Evolutionary conservation across 2,329 filamentous ascomycete species (phyloP).

Genomic region (Ascochyta viciae-villosae): DNA sequence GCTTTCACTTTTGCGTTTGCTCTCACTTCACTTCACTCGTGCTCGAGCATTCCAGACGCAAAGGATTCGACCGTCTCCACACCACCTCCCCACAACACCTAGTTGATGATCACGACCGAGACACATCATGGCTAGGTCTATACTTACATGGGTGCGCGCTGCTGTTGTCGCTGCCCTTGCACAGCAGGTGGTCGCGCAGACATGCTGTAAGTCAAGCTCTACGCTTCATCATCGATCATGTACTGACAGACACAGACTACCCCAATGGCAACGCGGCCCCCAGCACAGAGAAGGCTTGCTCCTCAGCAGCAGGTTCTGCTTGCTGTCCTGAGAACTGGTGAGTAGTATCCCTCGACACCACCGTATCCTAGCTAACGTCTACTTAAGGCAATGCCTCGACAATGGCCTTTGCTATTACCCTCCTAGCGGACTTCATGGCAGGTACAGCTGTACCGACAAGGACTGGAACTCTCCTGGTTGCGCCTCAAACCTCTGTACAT

Average conservation of each 20-base stretch:
- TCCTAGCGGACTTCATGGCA: conserved; percentile 33
- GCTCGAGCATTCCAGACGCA: conserved; percentile 14
- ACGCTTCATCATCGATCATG: not conserved
- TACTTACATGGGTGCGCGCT: conserved; percentile 30
- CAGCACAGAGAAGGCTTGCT: conserved; percentile 43
- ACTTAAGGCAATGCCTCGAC: conserved; percentile 38
- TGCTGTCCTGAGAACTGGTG: conserved; percentile 47
- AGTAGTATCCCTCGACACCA: not conserved
- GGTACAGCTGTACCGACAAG: conserved; percentile 48
- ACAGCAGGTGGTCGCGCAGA: conserved; percentile 29
- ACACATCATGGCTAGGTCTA: conserved; percentile 24
- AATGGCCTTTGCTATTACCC: conserved; percentile 48
- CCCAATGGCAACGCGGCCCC: conserved; percentile 39
- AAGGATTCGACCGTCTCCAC: conserved; percentile 9
- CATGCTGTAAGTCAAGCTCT: conserved; percentile 37
- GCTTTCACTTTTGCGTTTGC: not conserved
- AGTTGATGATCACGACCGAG: conserved; percentile 9
- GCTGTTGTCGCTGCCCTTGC: conserved; percentile 25
- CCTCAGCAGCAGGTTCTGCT: conserved; percentile 40
- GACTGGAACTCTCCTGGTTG: conserved; percentile 43
- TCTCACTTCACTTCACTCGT: conserved; percentile 12
- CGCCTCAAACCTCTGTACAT: conserved; percentile 45
- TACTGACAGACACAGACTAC: conserved; percentile 40
- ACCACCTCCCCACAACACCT: conserved; percentile 2
- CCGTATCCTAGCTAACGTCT: not conserved